A percentile compares a stretch with the other conserved stretches of the same genome.
phyloP scores from a whole-genome alignment of 257 asterid species.

The Misopates orontium region DNA sequence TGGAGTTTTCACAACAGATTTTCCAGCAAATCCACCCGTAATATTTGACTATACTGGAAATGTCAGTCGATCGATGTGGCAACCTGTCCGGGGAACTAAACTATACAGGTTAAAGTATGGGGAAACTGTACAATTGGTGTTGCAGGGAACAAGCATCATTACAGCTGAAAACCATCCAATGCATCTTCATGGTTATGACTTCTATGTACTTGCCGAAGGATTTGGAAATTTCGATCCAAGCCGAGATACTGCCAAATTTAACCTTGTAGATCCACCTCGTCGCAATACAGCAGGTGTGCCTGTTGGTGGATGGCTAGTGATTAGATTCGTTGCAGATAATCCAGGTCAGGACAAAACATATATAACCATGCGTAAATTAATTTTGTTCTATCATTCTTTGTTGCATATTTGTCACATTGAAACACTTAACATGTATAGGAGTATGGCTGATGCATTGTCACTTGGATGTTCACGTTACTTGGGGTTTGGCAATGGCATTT shows the following conservation, averaged over 20 bases:
- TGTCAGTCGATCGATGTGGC: slow-evolving; percentile 81
- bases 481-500: slow-evolving; percentile 84
- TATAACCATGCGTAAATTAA: background rate
- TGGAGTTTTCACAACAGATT: slow-evolving; percentile 74
- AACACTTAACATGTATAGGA: slow-evolving; percentile 42
- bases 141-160: slow-evolving; percentile 77
- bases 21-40: slow-evolving; percentile 65
- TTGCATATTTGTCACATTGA: background rate
- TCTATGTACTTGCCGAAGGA: slow-evolving; percentile 76
- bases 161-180: slow-evolving; percentile 83
- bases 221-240: slow-evolving; percentile 75
- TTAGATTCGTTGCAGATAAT: slow-evolving; percentile 86
- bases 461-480: slow-evolving; percentile 78
- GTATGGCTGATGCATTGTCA: slow-evolving; percentile 86
- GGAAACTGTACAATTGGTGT: slow-evolving; percentile 69
- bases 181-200: slow-evolving; percentile 88
- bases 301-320: slow-evolving; percentile 82
- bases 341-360: slow-evolving; percentile 55
- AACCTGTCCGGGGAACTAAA: slow-evolving; percentile 57
- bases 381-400: background rate
- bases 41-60: slow-evolving; percentile 74
- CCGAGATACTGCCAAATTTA: slow-evolving; percentile 62
- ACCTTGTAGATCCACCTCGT: slow-evolving; percentile 77
- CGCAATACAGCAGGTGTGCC: slow-evolving; percentile 83
- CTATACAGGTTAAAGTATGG: slow-evolving; percentile 60